These are phyloP conservation scores for Calonectria montana DNA, from an alignment of 2,329 filamentous ascomycete species.

Conservation along the genomic window DNA sequence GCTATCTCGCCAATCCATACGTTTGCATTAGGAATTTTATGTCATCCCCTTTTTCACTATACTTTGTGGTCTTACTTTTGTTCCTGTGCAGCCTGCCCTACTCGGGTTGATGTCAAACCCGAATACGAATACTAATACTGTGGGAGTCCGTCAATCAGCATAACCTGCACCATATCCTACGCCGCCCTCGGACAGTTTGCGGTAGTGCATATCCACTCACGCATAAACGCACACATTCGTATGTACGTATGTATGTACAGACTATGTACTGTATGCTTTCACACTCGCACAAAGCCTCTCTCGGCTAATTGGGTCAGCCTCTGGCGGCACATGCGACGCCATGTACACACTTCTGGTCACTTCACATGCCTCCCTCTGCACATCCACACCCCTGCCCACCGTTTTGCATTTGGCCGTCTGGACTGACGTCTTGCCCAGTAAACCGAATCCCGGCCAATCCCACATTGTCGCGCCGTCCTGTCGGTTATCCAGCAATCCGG, in stretches of 20 bases:
- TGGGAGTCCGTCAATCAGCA: neutral
- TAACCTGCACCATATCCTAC: conserved; percentile 4
- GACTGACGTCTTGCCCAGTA: neutral
- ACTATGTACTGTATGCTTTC: conserved; percentile 1
- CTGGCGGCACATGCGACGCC: neutral
- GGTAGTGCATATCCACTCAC: conserved; percentile 4
- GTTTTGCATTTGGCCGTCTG: conserved; percentile 1
- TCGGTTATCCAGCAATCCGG: conserved; percentile 28
- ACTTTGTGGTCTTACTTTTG: neutral
- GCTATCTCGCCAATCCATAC: neutral
- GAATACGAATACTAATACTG: conserved; percentile 40
- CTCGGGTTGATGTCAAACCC: conserved; percentile 2
- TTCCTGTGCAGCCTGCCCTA: neutral
- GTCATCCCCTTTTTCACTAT: neutral
- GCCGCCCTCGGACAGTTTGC: conserved; percentile 2
- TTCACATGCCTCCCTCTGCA: conserved; percentile 11
- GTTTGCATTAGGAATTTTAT: conserved; percentile 10
- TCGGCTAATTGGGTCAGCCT: neutral
- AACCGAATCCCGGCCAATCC: conserved; percentile 9
- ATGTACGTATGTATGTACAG: neutral
- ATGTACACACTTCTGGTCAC: neutral
- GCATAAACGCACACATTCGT: neutral
- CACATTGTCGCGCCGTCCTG: conserved; percentile 1
- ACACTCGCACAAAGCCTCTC: neutral
- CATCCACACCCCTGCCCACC: neutral